These are phyloP conservation scores for Yarrowia sp. DNA, from an alignment of 805 yeast genomes.

Conservation along the genomic window DNA sequence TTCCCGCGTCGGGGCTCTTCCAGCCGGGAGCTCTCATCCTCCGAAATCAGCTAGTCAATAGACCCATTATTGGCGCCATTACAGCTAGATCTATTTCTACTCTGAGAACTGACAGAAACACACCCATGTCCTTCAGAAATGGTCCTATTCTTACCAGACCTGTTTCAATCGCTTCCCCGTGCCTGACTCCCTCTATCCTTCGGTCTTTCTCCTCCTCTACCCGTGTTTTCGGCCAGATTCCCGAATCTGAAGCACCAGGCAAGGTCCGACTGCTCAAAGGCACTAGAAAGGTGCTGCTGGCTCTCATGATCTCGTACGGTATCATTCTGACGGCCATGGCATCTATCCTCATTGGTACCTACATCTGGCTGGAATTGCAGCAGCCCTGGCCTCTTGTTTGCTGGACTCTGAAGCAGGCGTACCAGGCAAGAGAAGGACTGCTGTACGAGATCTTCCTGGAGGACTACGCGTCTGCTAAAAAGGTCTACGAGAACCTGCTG, in stretches of 20 bases:
- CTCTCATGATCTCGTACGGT: constrained; percentile 29
- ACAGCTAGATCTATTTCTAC: constrained; percentile 19
- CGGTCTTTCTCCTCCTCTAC: background rate
- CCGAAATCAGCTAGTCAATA: background rate
- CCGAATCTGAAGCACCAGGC: constrained; percentile 25
- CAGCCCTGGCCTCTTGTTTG: constrained; percentile 23
- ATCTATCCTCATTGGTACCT: background rate
- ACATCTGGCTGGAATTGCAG: constrained; percentile 10
- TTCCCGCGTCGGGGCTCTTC: background rate
- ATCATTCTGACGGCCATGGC: constrained; percentile 23
- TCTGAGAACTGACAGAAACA: too few species aligned
- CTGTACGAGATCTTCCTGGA: constrained; percentile 18
- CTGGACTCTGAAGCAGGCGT: constrained; percentile 7
- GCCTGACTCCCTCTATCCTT: too few species aligned
- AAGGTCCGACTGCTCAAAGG: constrained; percentile 11
- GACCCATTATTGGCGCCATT: background rate
- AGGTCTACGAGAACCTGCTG: constrained; percentile 1
- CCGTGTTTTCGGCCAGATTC: background rate
- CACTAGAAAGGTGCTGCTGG: constrained; percentile 25
- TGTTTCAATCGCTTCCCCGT: background rate
- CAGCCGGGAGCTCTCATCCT: background rate
- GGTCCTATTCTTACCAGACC: background rate
- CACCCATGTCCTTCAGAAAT: background rate
- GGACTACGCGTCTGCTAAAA: constrained; percentile 2
- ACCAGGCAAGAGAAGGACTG: constrained; percentile 17